Base-by-base conservation (phyloP, 306 rosid genomes). In the Lotus japonicus region DNA sequence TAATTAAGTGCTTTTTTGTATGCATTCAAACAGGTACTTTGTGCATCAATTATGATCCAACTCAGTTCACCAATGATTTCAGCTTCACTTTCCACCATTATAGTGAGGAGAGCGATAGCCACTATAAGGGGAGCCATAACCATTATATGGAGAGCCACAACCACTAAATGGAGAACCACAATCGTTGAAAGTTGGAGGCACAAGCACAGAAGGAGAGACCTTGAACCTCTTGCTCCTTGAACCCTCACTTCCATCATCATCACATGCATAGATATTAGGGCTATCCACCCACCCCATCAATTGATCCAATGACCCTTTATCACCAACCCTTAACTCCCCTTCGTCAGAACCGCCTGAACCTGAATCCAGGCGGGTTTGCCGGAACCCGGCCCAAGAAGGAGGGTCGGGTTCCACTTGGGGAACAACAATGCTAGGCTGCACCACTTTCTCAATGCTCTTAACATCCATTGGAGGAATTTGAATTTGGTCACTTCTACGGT, bases 151-250 rank as follows among this genome's bases (percentile, higher is more conserved):
- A 9, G 75, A 81, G 13, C 53, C 79, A 70, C 13, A 65, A 59
- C 63, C 63, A 35, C 13, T 58, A 42, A 67, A 72, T 9, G 82
- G 79, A 55, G 77, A 70, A 3, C 63, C 78, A 44, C 64, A 49
- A 58, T 48, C 57, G 66, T 71, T 83, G 58, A 91, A 88, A 66
- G 95, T 88, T 39, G 97, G 83, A 36, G 97, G 97, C 36, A 91
- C 97, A 55, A 88, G 73, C 13, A 91, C 87, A 21, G 97, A 86
- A 67, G 97, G 88, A 76, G 91, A 84, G 19, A 91, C 97, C 82
- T 83, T 91, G 43, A 88, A 81, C 86, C 97, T 83, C 80, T 91
- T 88, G 64, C 90, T 83, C 70, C 84, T 83, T 4, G 83, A 79
- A 31, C 82, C 83, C 56, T 80, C 75, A 41, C 36, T 19, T 44